A percentile compares a stretch with the other conserved stretches of the same genome.
Conservation (phyloP, 2,329 filamentous ascomycete species). For the Verticillium alfalfae region DNA sequence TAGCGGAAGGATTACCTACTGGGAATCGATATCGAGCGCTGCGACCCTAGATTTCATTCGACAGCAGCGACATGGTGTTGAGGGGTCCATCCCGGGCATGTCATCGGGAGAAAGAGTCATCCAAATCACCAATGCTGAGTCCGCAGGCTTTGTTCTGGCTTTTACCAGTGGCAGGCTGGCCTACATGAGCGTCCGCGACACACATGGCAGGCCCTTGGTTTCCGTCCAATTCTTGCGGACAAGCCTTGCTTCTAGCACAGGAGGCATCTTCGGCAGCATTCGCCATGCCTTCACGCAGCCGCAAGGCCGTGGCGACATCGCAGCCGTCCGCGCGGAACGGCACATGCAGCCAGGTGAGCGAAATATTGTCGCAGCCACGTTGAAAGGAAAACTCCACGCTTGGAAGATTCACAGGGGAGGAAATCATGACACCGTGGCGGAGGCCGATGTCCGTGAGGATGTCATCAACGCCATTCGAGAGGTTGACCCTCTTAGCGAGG, state of each 20-base stretch:
- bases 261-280: constrained; percentile 76
- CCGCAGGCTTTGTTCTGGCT: constrained; percentile 77
- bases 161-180: constrained; percentile 83
- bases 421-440: constrained; percentile 68
- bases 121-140: constrained; percentile 76
- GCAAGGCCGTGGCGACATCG: constrained; percentile 69
- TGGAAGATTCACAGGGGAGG: constrained; percentile 90
- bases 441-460: constrained; percentile 63
- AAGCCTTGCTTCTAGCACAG: constrained; percentile 46
- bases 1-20: constrained; percentile 83
- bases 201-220: constrained; percentile 79
- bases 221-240: constrained; percentile 70
- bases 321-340: constrained; percentile 70
- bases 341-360: constrained; percentile 74
- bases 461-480: constrained; percentile 59
- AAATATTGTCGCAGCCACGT: constrained; percentile 74
- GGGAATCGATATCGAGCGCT: constrained; percentile 90
- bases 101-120: constrained; percentile 73
- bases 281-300: constrained; percentile 68
- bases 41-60: constrained; percentile 79
- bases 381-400: constrained; percentile 70
- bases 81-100: constrained; percentile 68
- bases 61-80: constrained; percentile 74
- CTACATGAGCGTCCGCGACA: constrained; percentile 79
- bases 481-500: constrained; percentile 40